phyloP scores from a whole-genome alignment of 139 green algal genomes.

The Dunaliella primolecta region DNA sequence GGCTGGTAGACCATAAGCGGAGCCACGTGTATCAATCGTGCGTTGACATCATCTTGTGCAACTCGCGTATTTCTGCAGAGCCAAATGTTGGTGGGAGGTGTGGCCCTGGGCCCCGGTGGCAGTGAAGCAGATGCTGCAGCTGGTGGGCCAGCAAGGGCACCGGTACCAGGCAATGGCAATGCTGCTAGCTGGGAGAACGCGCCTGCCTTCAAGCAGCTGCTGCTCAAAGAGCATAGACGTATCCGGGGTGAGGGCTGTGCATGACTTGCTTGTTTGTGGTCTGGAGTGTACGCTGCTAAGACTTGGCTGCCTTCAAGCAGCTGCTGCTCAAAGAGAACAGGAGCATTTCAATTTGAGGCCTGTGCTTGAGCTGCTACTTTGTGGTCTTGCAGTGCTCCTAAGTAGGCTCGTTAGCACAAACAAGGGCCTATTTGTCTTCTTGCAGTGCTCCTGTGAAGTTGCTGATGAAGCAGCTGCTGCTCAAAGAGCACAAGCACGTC shows the following conservation, averaged over 20 bases:
- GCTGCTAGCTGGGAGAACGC: constrained; percentile 68
- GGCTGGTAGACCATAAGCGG: too few species aligned
- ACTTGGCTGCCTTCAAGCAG: constrained; percentile 75
- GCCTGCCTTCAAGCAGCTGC: constrained; percentile 73
- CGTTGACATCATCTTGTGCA: too few species aligned
- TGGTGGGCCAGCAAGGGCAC: neutral
- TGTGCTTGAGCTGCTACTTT: too few species aligned
- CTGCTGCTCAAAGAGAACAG: constrained; percentile 74
- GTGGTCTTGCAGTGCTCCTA: too few species aligned
- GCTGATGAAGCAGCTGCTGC: too few species aligned
- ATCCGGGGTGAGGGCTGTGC: constrained; percentile 56
- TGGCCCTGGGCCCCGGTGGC: constrained; percentile 20
- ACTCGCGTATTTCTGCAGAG: too few species aligned
- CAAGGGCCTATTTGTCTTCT: too few species aligned
- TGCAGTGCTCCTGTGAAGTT: too few species aligned
- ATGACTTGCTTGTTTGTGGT: too few species aligned
- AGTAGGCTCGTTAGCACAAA: too few species aligned
- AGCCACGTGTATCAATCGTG: too few species aligned
- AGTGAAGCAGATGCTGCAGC: neutral
- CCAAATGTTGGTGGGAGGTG: constrained; percentile 82
- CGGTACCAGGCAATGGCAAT: neutral
- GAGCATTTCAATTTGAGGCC: constrained; percentile 53
- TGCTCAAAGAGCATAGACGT: constrained; percentile 70
- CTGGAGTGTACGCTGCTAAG: too few species aligned
- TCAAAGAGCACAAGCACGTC: constrained; percentile 74